Evolutionary conservation across 768 basidiomycete species (phyloP).

Genomic region (Punctularia strigosozonata): DNA sequence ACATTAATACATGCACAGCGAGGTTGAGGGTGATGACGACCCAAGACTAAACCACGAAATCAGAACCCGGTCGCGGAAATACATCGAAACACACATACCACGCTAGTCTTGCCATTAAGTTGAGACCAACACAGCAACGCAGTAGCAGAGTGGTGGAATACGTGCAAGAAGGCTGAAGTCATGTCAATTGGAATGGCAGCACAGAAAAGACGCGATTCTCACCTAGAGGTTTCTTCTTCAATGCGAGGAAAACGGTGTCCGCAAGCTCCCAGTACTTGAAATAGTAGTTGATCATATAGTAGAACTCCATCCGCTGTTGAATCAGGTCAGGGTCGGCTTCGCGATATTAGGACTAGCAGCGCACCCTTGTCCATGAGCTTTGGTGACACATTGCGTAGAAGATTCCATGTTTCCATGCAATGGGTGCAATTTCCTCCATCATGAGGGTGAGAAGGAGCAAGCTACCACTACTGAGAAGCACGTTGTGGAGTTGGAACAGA

Average conservation of each 20-base stretch:
- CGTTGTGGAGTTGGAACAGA: conserved; percentile 86
- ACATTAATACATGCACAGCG: conserved; percentile 94
- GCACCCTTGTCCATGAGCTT: conserved; percentile 77
- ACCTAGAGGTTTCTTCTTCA: conserved; percentile 99
- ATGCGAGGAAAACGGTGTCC: conserved; percentile 92
- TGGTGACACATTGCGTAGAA: conserved; percentile 72
- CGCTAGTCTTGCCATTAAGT: conserved; percentile 87
- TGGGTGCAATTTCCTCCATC: conserved; percentile 83
- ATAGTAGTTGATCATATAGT: conserved; percentile 98
- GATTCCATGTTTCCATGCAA: conserved; percentile 56
- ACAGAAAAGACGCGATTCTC: conserved; percentile 16
- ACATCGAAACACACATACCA: conserved; percentile 41
- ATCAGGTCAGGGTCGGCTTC: not conserved
- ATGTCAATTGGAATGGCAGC: conserved; percentile 3
- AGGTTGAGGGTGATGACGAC: conserved; percentile 87
- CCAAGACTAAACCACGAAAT: conserved; percentile 82
- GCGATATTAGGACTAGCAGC: conserved; percentile 19
- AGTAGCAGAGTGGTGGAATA: conserved; percentile 98
- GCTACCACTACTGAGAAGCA: conserved; percentile 77
- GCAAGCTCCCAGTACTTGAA: conserved; percentile 96
- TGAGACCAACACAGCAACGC: conserved; percentile 91
- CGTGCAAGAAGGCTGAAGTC: conserved; percentile 81
- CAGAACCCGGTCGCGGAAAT: conserved; percentile 1
- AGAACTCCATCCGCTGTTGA: conserved; percentile 89
- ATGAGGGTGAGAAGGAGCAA: conserved; percentile 78